Evolutionary conservation across 805 yeast genomes (phyloP), one percentile per base, ranked within the genome.

Genomic region (Candida saitoana): DNA sequence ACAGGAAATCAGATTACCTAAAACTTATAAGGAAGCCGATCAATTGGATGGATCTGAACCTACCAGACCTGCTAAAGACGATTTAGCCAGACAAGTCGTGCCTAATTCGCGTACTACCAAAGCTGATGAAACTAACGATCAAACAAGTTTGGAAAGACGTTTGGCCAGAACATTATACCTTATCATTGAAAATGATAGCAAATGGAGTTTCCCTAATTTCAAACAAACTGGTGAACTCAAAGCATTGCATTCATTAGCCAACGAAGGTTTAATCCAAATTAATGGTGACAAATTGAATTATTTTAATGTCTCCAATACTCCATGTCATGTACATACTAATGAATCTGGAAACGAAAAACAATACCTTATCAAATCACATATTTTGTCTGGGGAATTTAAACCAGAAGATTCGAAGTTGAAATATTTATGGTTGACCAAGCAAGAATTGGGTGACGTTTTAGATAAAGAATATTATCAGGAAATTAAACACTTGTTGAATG

Each of bases 231-330:
- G 66, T 19, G 63, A 67, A 3, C 64, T 69, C 36, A 48, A 39
- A 20, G 76, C 87, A 12, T 74, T 93, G 49, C 89, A 87, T 59
- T 65, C 64, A 42, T 74, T 80, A 29, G 96, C 96, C 2, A 87
- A 86, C 60, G 65, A 74, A 37, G 95, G 95, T 0, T 65, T 93
- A 42, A 74, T 79, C 58, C 52, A 62, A 17, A 54, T 85, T 16
- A 29, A 29, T 29, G 96, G 96, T 24, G 77, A 72, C 8, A 61
- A 73, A 42, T 77, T 93, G 59, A 85, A 88, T 64, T 84, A 88
- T 34, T 91, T 95, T 87, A 79, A 85, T 16, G 96, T 93, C n/a
- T 88, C 98, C 18, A 79, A 78, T 43, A 84, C 84, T 4, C 98
- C 99, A 32, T 83, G 90, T 33, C 89, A 82, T 34, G 79, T 84